phyloP scores from a whole-genome alignment of 257 asterid species.

The Eustoma russellianum region DNA sequence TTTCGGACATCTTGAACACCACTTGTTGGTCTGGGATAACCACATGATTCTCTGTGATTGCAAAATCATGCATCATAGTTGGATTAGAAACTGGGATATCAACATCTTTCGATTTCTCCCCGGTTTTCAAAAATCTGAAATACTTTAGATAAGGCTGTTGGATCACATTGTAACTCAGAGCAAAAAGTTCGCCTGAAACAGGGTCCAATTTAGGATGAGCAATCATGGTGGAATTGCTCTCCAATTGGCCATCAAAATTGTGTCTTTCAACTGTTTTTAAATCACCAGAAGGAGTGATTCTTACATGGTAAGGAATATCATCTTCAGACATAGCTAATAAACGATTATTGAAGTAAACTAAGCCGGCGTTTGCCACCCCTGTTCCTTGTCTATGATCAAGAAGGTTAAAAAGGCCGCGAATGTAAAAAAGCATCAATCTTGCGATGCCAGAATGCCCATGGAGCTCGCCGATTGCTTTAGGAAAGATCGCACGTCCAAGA shows the following conservation, averaged over 20 bases:
- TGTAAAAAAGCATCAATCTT: slow-evolving; percentile 65
- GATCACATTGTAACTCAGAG: slow-evolving; percentile 81
- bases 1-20: slow-evolving; percentile 83
- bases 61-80: slow-evolving; percentile 99
- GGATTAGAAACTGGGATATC: slow-evolving; percentile 81
- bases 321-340: slow-evolving; percentile 94
- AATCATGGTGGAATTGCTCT: slow-evolving; percentile 62
- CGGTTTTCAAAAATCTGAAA: slow-evolving; percentile 49
- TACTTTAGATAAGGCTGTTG: slow-evolving; percentile 80
- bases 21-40: slow-evolving; percentile 92
- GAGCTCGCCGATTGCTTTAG: slow-evolving; percentile 90
- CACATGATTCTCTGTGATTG: slow-evolving; percentile 75
- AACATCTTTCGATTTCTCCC: slow-evolving; percentile 64
- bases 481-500: slow-evolving; percentile 79
- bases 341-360: slow-evolving; percentile 69
- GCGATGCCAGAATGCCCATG: slow-evolving; percentile 97
- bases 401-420: slow-evolving; percentile 61
- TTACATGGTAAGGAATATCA: slow-evolving; percentile 80
- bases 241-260: slow-evolving; percentile 43
- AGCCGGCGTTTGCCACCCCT: slow-evolving; percentile 96
- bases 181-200: slow-evolving; percentile 72
- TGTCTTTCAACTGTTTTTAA: slow-evolving; percentile 53
- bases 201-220: slow-evolving; percentile 98
- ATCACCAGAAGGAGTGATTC: slow-evolving; percentile 58
- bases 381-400: slow-evolving; percentile 68